Base-by-base conservation (phyloP, 208 protist species). In the Leishmania gerbilli region DNA sequence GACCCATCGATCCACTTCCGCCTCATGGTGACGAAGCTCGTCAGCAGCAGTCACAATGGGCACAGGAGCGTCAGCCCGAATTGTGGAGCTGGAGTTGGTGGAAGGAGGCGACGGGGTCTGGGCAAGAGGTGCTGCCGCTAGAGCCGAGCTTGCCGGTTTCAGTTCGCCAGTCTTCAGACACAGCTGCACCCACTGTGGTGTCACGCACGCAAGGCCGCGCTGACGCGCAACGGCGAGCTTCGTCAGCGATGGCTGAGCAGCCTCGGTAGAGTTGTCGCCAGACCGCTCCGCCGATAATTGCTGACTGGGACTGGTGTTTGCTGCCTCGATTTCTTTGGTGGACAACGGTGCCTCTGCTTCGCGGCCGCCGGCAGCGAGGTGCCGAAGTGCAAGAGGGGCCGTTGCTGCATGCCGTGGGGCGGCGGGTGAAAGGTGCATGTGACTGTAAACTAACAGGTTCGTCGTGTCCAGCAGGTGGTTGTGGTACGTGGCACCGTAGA, bases 401-500 rank as follows among this genome's bases (percentile, higher is more conserved):
- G 68, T 2, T 9, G 34, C 27, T 11, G 45, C 68, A 31, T 53
- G 11, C 27, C 40, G 51, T 34, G 3, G 47, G 49, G 71, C 7
- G 34, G 37, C 21, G 19, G 74, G 74, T 53, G 40, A 19, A 19
- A 77, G 74, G 31, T 40, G 7, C 74, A 49, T 68, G 56, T 82
- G 81, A 60, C 86, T 84, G 78, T 90, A 90, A 27, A 97, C 76
- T 0, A 97, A 71, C 24, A 94, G 53, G 64, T 87, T 84, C 0
- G 92, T 97, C 17, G 71, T 76, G 51, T 80, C 86, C 2, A 89
- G 88, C 68, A 97, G 67, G 71, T 93, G 55, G 27, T 87, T 88
- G 67, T 87, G 86, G 84, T 97, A 97, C 8, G 75, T 79, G 17
- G 84, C 93, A 40, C 93, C 93, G 64, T 90, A 93, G 76, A 93